Evolutionary conservation across 345 rosid genomes (phyloP), one percentile per base, ranked within the genome.

Genomic region (Garcia nutans): DNA sequence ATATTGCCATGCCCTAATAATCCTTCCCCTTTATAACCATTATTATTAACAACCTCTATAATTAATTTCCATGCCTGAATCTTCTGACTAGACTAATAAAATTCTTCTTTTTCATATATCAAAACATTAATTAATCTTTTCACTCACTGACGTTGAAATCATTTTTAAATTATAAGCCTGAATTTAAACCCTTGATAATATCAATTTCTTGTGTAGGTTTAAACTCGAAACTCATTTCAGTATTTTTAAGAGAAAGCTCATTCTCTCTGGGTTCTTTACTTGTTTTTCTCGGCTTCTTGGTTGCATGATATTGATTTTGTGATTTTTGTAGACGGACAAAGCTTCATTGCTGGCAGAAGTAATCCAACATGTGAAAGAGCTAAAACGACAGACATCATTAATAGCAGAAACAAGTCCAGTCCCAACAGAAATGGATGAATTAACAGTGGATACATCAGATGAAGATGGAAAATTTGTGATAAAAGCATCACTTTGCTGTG

Each of bases 291-390:
- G 59, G 59, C 67, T 63, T 28, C 2, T 47, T 47, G 50, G 50
- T 47, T 47, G 7, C 5, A 45, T 45, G 50, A 45, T 8, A 47
- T 47, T 68, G 78, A 37, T 37, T 37, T 65, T 71, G 28, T 37
- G 50, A 20, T 57, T 19, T 57, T 59, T 76, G 65, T 65, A 93
- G 99, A 96, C 99, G 70, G 99, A 96, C 85, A 96, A 96, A 82
- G 99, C 99, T 7, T 96, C 98, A 47, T 78, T 96, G 86, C 87
- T 96, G 33, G 99, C 98, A 15, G 98, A 96, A 82, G 99, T 96
- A 44, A 96, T 96, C 84, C 99, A 96, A 75, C 97, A 93, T 45
- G 96, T 96, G n/a, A 96, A 92, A 78, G 99, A 96, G 82, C 87
- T 93, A 15, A 90, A 90, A 79, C 88, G 91, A 42, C 94, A 90